Evolutionary conservation across 1,139 yeast genomes (phyloP).

Genomic region (Eremothecium coryli): DNA sequence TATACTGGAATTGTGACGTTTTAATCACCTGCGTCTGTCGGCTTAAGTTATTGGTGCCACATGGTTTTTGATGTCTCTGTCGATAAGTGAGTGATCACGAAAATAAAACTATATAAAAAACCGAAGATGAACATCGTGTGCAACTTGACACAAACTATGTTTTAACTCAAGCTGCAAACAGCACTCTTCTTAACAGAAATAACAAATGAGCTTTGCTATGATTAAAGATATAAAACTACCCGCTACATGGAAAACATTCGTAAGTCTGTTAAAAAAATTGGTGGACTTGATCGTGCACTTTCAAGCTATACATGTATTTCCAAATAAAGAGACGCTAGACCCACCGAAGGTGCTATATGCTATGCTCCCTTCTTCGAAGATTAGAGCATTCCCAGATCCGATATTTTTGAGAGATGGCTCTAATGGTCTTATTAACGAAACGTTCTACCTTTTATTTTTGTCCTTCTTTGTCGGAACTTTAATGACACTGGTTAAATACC

Average conservation of each 20-base stretch:
- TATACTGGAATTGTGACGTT: no score
- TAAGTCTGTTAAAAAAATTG: constrained; percentile 1
- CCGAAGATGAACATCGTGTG: no score
- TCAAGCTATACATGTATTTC: not conserved
- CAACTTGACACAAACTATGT: no score
- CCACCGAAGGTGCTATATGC: constrained; percentile 2
- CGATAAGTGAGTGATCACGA: no score
- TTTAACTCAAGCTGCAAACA: no score
- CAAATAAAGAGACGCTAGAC: constrained; percentile 1
- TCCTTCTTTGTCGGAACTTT: constrained; percentile 1
- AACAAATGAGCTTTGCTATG: constrained; percentile 2
- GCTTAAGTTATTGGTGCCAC: no score
- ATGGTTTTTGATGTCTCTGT: no score
- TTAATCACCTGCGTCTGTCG: no score
- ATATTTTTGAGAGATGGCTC: not conserved
- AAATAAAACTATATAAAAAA: no score
- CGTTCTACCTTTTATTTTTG: not conserved
- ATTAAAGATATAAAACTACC: constrained; percentile 2
- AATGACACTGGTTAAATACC: constrained; percentile 2
- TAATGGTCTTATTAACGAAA: not conserved
- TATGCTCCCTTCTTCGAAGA: not conserved
- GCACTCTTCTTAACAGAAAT: no score
- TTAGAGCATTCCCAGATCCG: not conserved
- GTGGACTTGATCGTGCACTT: not conserved
- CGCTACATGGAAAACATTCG: constrained; percentile 2